Conservation (phyloP, 495 filamentous ascomycete species). For the Penicillium canariense region DNA sequence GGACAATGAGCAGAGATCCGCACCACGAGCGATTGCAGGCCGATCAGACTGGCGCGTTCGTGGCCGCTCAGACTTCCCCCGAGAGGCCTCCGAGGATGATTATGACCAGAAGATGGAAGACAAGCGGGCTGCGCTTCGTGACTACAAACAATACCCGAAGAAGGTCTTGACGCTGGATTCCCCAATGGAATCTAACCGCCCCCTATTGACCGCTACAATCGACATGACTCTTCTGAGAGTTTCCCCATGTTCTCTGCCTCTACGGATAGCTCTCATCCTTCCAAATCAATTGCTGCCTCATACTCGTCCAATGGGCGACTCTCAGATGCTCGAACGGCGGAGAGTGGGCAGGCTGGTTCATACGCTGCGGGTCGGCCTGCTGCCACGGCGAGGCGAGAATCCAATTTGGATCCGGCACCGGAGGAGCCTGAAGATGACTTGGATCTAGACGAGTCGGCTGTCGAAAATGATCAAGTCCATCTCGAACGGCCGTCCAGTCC, state of each 20-base stretch:
- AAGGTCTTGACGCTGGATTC: slow-evolving; percentile 45
- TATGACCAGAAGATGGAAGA: slow-evolving; percentile 44
- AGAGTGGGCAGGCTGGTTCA: slow-evolving; percentile 17
- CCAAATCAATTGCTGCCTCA: slow-evolving; percentile 44
- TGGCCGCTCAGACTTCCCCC: slow-evolving; percentile 25
- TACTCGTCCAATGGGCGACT: slow-evolving; percentile 33
- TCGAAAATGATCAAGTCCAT: slow-evolving; percentile 30
- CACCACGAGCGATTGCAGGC: slow-evolving; percentile 45
- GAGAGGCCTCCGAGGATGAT: slow-evolving; percentile 38
- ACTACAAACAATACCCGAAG: slow-evolving; percentile 46
- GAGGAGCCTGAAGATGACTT: slow-evolving; percentile 25
- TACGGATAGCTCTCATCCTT: slow-evolving; percentile 55
- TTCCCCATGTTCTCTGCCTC: slow-evolving; percentile 83
- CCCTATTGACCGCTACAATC: slow-evolving; percentile 44
- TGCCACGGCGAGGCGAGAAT: slow-evolving; percentile 18
- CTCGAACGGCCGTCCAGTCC: slow-evolving; percentile 45
- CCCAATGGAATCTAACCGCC: slow-evolving; percentile 33
- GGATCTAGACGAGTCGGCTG: slow-evolving; percentile 21
- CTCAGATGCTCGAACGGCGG: slow-evolving; percentile 14
- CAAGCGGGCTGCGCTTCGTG: slow-evolving; percentile 44
- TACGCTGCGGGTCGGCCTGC: slow-evolving; percentile 9
- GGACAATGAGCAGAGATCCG: slow-evolving; percentile 41
- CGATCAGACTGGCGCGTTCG: slow-evolving; percentile 41
- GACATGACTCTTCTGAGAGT: slow-evolving; percentile 77
- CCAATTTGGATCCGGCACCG: slow-evolving; percentile 23